Evolutionary conservation across 768 basidiomycete genomes (phyloP), one percentile per base, ranked within the genome.

Genomic region (Exidia glandulosa): DNA sequence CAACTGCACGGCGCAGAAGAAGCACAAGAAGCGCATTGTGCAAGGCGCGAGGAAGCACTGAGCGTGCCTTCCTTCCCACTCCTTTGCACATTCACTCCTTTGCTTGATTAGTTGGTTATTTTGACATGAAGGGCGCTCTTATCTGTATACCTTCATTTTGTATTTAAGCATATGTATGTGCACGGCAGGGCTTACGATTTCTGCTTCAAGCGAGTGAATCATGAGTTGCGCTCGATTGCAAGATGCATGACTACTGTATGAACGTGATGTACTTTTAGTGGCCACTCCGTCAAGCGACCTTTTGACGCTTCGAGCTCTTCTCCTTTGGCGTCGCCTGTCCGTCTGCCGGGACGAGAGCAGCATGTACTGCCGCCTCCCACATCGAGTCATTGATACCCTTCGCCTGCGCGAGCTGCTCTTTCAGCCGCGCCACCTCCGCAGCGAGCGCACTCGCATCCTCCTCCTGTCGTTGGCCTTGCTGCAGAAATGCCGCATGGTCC

Each of bases 331-430:
- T 25, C 10, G 50, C 50, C 19, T 6, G 7, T 6, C 50, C 50
- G 19, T 31, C 50, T 13, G 25, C 30, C 4, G 50, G 27, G 7
- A 54, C 50, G 30, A 31, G 30, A 9, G 50, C 50, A 12, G 50
- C 50, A 29, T 87, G 84, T 31, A 94, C 87, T 1, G 93, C 81
- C 2, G 79, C 82, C 64, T 89, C 87, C 94, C 94, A 96, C 87
- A 96, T 95, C 57, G 81, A 78, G 67, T 96, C 92, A 66, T 96
- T 97, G 61, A 96, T 79, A n/a, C 86, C 83, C 67, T 93, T 91
- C 3, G 94, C 94, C 68, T 84, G 86, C 30, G 82, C 82, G 5
- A 97, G 75, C 62, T 92, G 86, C 52, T 82, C 80, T 52, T 78
- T 81, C 60, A 95, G 71, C 29, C 70, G 73, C 56, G 76, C 77